Percentiles rank a stretch among this genome's conserved stretches.
Conservation (phyloP, 495 filamentous ascomycete genomes). For the Penicillium tannophilum region DNA sequence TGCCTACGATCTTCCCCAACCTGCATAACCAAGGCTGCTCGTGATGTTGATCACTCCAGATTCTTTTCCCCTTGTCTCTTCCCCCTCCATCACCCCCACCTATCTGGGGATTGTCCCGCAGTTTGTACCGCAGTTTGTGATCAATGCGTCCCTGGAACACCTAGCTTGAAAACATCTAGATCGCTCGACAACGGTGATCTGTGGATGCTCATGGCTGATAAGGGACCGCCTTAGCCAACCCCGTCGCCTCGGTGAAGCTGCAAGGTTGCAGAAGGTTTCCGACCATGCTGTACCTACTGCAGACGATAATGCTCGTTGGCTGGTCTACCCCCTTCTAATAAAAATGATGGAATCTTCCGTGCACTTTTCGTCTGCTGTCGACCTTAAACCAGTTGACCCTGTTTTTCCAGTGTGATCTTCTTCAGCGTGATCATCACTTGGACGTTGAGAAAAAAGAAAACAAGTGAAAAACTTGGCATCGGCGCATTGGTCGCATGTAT, state of each 20-base stretch:
- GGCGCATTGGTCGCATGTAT: slow-evolving; percentile 10
- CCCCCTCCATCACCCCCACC: slow-evolving; percentile 6
- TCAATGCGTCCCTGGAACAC: slow-evolving; percentile 5
- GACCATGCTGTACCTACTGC: slow-evolving; percentile 18
- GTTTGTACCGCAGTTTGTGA: slow-evolving; percentile 5
- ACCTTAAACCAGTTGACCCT: slow-evolving; percentile 1
- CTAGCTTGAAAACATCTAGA: slow-evolving; percentile 1
- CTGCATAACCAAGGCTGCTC: slow-evolving; percentile 14
- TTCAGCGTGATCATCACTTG: slow-evolving; percentile 13
- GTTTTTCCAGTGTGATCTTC: background rate
- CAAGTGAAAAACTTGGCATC: background rate
- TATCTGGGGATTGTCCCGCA: slow-evolving; percentile 8
- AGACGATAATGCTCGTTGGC: slow-evolving; percentile 29
- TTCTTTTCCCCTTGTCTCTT: slow-evolving; percentile 4
- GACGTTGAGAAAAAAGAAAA: background rate
- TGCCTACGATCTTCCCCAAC: slow-evolving; percentile 16
- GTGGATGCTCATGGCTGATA: slow-evolving; percentile 8
- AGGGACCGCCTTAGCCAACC: slow-evolving; percentile 7
- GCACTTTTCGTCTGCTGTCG: slow-evolving; percentile 21
- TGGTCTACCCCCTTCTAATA: slow-evolving; percentile 11
- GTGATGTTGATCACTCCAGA: slow-evolving; percentile 22
- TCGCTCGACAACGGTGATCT: background rate
- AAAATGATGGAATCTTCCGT: slow-evolving; percentile 15
- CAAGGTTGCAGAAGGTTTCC: slow-evolving; percentile 27
- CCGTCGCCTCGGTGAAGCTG: slow-evolving; percentile 18